Base-by-base conservation (phyloP, 345 rosid genomes). In the Populus euphratica region DNA sequence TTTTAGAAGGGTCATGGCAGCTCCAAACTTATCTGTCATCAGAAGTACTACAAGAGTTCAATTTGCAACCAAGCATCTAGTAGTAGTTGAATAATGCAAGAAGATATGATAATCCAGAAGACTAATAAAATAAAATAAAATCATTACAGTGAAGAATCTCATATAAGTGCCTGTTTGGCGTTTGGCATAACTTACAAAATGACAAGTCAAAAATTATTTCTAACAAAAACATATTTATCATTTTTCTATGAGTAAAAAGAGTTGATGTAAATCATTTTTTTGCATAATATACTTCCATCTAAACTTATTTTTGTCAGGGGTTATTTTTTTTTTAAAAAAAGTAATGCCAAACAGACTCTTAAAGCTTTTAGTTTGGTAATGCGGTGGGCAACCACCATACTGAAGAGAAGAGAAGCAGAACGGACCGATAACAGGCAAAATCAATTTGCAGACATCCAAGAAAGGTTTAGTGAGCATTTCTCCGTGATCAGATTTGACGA, bases 1-100 rank as follows among this genome's bases (percentile, higher is more conserved):
- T 86, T 96, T 96, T 77, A 96, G 97, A 21, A 96, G 93, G 18
- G 89, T 39, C 97, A 96, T 87, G 70, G 99, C 94, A 39, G 96
- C 87, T 80, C 99, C 98, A 85, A 96, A 96, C 79, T 96, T 91
- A 25, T 96, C 99, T 95, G 90, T 4, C 50, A 75, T 52, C 68
- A 78, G 70, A 73, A 69, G 64, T 1, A 33, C 65, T 17, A 70
- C 3, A 66, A 38, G 47, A 67, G 10, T 36, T 49, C 13, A 56
- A 68, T 61, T 27, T 52, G 39, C 50, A 31, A 69, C 31, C 23
- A 73, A 70, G 20, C 29, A 59, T 59, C 29, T 59, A 23, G 63
- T 59, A 23, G 63, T 59, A 59, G 14, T 23, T 59, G 63, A n/a
- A 56, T 56, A 23, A 9, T 56, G 63, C 13, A 25, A 56, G 63